Conservation (phyloP, 495 filamentous ascomycete genomes). For the Penicillium pancosmium region DNA sequence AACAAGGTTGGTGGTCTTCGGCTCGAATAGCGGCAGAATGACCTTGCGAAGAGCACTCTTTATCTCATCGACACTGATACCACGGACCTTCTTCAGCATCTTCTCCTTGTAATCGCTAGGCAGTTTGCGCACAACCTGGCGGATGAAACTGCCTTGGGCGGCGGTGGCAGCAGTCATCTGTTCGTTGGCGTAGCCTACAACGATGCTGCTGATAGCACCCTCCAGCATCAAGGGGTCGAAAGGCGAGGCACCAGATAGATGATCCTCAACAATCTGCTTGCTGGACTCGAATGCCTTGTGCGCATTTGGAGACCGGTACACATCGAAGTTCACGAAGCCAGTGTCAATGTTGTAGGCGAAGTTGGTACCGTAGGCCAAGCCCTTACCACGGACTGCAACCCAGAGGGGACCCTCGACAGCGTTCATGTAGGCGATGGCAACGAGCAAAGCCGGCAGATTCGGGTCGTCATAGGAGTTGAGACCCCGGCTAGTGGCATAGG, state of each 20-base stretch:
- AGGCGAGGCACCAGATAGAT: constrained; percentile 57
- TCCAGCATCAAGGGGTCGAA: constrained; percentile 86
- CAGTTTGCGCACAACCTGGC: constrained; percentile 75
- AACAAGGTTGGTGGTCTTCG: constrained; percentile 77
- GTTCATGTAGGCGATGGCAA: constrained; percentile 88
- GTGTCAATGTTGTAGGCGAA: constrained; percentile 75
- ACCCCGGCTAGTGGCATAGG: constrained; percentile 72
- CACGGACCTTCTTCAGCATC: constrained; percentile 74
- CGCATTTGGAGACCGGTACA: constrained; percentile 88
- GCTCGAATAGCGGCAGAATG: constrained; percentile 75
- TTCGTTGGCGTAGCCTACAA: constrained; percentile 80
- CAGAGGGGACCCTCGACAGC: constrained; percentile 93
- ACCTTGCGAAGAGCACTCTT: constrained; percentile 72
- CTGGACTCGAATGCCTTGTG: constrained; percentile 82
- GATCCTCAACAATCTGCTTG: constrained; percentile 71
- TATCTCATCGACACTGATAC: constrained; percentile 76
- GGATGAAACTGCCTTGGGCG: constrained; percentile 78
- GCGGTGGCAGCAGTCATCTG: constrained; percentile 81
- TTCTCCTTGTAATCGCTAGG: constrained; percentile 76
- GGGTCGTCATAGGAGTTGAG: constrained; percentile 75
- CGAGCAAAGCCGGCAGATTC: constrained; percentile 77
- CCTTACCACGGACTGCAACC: constrained; percentile 87
- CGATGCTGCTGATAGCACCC: constrained; percentile 85
- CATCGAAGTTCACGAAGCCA: constrained; percentile 76
- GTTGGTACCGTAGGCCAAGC: constrained; percentile 83